Percentiles rank a stretch among this genome's conserved stretches.
These are phyloP conservation scores for Taphrina wiesneri DNA, from an alignment of 1,139 yeast genomes.

Conservation along the genomic window DNA sequence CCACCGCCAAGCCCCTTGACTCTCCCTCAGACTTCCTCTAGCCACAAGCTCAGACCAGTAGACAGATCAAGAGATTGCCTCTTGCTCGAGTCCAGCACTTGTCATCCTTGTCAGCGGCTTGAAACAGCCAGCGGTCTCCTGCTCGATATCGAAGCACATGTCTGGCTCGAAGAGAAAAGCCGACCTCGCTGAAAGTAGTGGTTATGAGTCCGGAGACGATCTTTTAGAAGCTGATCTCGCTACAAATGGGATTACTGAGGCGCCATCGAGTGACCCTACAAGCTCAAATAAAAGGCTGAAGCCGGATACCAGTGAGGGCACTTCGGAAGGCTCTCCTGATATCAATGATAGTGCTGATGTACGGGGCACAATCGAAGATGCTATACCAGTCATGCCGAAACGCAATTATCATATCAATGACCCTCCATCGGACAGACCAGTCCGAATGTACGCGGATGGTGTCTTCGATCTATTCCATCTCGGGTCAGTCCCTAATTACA, in stretches of 20 bases:
- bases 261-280: not conserved
- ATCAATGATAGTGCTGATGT: not conserved
- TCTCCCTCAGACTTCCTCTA: not conserved
- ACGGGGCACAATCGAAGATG: constrained; percentile 20
- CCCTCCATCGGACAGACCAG: constrained; percentile 84
- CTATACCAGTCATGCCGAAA: constrained; percentile 13
- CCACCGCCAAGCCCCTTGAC: too few species aligned
- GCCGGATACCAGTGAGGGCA: not conserved
- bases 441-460: constrained; percentile 94
- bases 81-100: not conserved
- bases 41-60: not conserved
- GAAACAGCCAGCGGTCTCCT: not conserved
- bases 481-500: constrained; percentile 50
- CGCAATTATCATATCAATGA: constrained; percentile 54
- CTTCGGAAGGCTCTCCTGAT: not conserved
- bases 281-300: constrained; percentile 1
- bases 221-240: not conserved
- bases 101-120: not conserved
- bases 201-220: constrained; percentile 23
- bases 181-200: constrained; percentile 10
- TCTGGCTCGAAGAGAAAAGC: constrained; percentile 16
- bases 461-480: constrained; percentile 93
- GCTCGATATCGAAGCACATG: not conserved
- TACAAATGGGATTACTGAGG: not conserved
- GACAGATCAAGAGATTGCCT: not conserved